A percentile compares a stretch with the other conserved stretches of the same genome.
Conservation (phyloP, 768 basidiomycete species). For the Rhodosporidiobolus odoratus region DNA sequence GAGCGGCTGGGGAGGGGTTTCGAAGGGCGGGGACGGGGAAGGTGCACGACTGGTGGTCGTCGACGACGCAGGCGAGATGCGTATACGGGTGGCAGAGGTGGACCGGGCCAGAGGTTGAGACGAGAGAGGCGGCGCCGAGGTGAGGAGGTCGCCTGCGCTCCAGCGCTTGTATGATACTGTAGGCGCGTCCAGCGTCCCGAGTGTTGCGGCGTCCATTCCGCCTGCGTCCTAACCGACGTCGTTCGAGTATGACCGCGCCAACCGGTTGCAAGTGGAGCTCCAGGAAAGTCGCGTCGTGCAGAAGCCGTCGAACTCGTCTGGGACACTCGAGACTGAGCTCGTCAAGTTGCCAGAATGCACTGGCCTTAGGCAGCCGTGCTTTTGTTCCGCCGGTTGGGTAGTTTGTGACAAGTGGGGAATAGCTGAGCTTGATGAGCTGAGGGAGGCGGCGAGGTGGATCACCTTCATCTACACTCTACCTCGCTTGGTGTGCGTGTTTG, state of each 20-base stretch:
- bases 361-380: no score
- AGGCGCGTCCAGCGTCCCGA: neutral
- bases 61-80: constrained; percentile 6
- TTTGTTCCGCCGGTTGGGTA: no score
- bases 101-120: neutral
- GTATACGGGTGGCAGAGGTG: neutral
- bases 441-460: neutral
- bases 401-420: no score
- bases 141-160: neutral
- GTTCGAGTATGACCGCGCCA: neutral
- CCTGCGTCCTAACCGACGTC: neutral
- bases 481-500: no score
- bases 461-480: neutral
- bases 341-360: no score
- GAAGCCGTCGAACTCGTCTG: no score
- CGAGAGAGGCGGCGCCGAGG: neutral
- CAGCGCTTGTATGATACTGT: neutral
- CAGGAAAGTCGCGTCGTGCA: no score
- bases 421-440: no score
- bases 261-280: no score
- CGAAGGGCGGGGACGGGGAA: neutral
- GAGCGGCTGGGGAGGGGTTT: neutral
- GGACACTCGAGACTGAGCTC: no score
- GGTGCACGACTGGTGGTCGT: neutral
- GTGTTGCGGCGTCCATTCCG: neutral